Evolutionary conservation across 2,329 filamentous ascomycete genomes (phyloP).

Genomic region (Claviceps humidiphila): DNA sequence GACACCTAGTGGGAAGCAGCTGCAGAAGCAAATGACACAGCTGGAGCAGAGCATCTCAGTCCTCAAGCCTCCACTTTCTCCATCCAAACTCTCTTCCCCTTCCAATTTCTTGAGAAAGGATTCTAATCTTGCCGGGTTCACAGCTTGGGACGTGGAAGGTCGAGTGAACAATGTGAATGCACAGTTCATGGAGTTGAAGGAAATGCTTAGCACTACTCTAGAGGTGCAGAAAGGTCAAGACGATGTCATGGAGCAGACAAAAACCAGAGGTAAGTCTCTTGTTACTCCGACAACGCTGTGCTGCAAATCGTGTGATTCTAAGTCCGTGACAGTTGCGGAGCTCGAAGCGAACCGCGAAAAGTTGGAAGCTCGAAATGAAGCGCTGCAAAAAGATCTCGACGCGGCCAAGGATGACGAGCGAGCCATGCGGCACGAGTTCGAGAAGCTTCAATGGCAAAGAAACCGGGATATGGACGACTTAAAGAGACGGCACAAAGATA

Average conservation of each 20-base stretch:
- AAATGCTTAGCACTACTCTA: slow-evolving; percentile 57
- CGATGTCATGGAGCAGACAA: slow-evolving; percentile 61
- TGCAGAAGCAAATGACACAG: slow-evolving; percentile 19
- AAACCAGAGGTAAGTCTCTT: slow-evolving; percentile 50
- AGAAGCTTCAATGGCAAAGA: slow-evolving; percentile 24
- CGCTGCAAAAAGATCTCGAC: slow-evolving; percentile 52
- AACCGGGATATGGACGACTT: slow-evolving; percentile 39
- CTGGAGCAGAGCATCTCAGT: slow-evolving; percentile 20
- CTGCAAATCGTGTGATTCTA: neutral
- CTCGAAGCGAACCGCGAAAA: slow-evolving; percentile 35
- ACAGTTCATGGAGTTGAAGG: slow-evolving; percentile 57
- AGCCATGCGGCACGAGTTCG: slow-evolving; percentile 21
- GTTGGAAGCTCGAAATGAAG: slow-evolving; percentile 32
- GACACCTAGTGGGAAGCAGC: slow-evolving; percentile 19
- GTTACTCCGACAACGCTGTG: neutral
- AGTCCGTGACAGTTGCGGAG: slow-evolving; percentile 27
- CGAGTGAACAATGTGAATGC: slow-evolving; percentile 65
- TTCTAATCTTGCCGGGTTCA: slow-evolving; percentile 52
- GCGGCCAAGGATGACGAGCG: slow-evolving; percentile 22
- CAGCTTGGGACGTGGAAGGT: slow-evolving; percentile 70
- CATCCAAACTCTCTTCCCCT: slow-evolving; percentile 29
- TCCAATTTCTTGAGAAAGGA: slow-evolving; percentile 54
- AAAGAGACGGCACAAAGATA: slow-evolving; percentile 25
- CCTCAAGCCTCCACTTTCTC: slow-evolving; percentile 22
- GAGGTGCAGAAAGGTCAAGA: slow-evolving; percentile 57